A percentile compares a stretch with the other conserved stretches of the same genome.
Evolutionary conservation across 305 asterid species (phyloP).

Genomic region (Fraxinus greggii): DNA sequence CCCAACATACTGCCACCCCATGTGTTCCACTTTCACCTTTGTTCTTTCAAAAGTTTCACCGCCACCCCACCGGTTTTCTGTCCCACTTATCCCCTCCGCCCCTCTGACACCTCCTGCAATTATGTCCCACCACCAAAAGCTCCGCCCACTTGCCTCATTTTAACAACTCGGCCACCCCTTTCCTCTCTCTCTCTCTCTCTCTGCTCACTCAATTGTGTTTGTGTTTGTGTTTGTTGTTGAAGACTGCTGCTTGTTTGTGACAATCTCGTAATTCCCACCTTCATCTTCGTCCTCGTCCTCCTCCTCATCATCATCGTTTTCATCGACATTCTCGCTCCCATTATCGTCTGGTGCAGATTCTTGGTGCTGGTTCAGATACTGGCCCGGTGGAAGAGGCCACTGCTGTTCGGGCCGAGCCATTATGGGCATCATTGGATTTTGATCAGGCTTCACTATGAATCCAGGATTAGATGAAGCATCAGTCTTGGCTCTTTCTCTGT

Average conservation of each 20-base stretch:
- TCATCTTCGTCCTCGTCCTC: constrained; percentile 55
- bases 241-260: constrained; percentile 53
- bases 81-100: constrained; percentile 36
- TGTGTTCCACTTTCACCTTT: constrained; percentile 18
- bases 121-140: constrained; percentile 47
- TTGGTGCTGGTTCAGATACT: constrained; percentile 20
- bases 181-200: background rate
- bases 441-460: constrained; percentile 25
- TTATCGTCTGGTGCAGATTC: constrained; percentile 36
- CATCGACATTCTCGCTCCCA: constrained; percentile 41
- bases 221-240: constrained; percentile 33
- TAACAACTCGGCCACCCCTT: constrained; percentile 8
- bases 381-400: constrained; percentile 59
- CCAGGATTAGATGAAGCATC: constrained; percentile 30
- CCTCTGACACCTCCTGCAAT: constrained; percentile 56
- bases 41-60: constrained; percentile 20
- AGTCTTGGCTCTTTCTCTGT: constrained; percentile 54
- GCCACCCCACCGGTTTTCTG: constrained; percentile 30
- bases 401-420: constrained; percentile 96
- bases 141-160: constrained; percentile 35
- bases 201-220: constrained; percentile 29
- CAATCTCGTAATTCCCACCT: constrained; percentile 59
- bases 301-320: constrained; percentile 31
- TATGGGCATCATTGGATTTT: constrained; percentile 50
- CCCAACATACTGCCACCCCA: constrained; percentile 23